Conservation (phyloP, 768 basidiomycete genomes). For the Xerocomus potaroensis region DNA sequence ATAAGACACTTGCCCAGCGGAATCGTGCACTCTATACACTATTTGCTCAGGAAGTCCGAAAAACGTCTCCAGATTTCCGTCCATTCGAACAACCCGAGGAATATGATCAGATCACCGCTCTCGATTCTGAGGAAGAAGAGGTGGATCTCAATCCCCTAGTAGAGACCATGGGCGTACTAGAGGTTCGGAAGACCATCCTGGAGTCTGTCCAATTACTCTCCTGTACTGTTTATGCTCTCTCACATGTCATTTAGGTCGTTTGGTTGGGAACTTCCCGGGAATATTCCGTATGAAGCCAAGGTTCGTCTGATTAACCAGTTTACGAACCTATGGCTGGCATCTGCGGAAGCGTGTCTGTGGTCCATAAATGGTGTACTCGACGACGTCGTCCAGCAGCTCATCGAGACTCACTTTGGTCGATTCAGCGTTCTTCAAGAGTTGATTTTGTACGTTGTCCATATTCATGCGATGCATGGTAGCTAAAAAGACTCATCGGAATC, state of each 20-base stretch:
- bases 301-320: constrained; percentile 32
- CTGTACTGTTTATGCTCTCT: not conserved
- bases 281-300: constrained; percentile 41
- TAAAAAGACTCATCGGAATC: not conserved
- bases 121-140: constrained; percentile 11
- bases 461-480: not conserved
- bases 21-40: constrained; percentile 31
- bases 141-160: constrained; percentile 4
- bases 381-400: constrained; percentile 24
- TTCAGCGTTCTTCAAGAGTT: constrained; percentile 34
- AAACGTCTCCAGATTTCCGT: constrained; percentile 41
- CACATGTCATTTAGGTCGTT: constrained; percentile 30
- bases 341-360: constrained; percentile 34
- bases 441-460: constrained; percentile 32
- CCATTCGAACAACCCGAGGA: constrained; percentile 20
- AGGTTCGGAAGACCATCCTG: constrained; percentile 33
- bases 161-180: constrained; percentile 26
- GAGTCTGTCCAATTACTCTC: constrained; percentile 26
- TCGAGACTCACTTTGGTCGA: constrained; percentile 37
- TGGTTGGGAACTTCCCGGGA: constrained; percentile 41
- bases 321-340: constrained; percentile 34
- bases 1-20: constrained; percentile 36
- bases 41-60: constrained; percentile 34
- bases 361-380: constrained; percentile 30
- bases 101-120: constrained; percentile 7